Evolutionary conservation across 257 asterid species (phyloP), one percentile per base, ranked within the genome.

Genomic region (Nicotiana noctiflora): DNA sequence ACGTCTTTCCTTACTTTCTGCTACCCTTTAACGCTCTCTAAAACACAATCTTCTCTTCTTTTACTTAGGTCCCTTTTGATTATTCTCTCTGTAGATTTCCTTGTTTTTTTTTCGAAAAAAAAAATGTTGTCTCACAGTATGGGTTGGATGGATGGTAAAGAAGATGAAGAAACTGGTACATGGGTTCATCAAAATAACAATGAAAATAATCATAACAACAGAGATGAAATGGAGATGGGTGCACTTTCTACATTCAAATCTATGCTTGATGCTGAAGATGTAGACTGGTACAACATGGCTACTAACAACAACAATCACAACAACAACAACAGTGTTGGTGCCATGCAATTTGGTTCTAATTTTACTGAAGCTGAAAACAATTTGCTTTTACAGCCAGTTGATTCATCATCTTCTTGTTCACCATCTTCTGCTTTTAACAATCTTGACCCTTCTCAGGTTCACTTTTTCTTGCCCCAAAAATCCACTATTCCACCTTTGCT

Each of bases 391-490:
- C 77, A 72, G 4, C 53, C 56, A 1, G 56, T 90, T 46, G 97
- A 92, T 67, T 94, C 99, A 0, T 92, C 99, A 6, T 89, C 98
- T 0, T 90, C 98, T 14, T 91, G 97, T 77, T 92, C 99, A 1
- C 98, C 98, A 0, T 85, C 93, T 0, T 86, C 97, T 11, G 94
- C 89, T 15, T 91, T 93, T 86, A 88, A 82, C 80, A 87, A 40
- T 62, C 87, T 89, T 0, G 94, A 92, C 55, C 87, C 90, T 52
- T 85, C 90, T 56, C 97, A 88, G 88, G 88, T 83, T 1, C 88
- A 90, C 66, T 89, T 85, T 67, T 93, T 88, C 61, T 72, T 89
- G 18, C 91, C 86, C 5, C 90, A 87, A 0, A 93, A 85, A 76
- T 46, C 88, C 3, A 82, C 44, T 29, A 23, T 85, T 66, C 81